A percentile compares a stretch with the other conserved stretches of the same genome.
Conservation (phyloP, 2,329 filamentous ascomycete species). For the Didymosphaeria variabile region DNA sequence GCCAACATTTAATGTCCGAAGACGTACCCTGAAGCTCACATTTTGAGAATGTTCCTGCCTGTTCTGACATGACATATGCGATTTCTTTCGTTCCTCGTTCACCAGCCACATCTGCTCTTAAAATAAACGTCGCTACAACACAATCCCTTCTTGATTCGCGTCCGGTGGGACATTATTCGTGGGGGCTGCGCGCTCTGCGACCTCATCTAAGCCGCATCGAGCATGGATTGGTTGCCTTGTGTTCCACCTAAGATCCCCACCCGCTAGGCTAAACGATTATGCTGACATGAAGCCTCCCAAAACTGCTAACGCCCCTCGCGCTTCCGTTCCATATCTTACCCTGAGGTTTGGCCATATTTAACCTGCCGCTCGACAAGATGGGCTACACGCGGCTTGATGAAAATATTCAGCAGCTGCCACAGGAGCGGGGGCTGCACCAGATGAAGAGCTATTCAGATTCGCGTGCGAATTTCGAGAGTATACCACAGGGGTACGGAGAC, state of each 20-base stretch:
- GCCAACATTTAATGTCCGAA: background rate
- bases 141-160: background rate
- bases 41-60: background rate
- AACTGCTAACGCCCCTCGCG: background rate
- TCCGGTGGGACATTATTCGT: background rate
- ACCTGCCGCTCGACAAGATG: slow-evolving; percentile 2
- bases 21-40: background rate
- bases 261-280: background rate
- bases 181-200: background rate
- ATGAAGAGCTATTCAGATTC: slow-evolving; percentile 6
- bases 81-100: slow-evolving; percentile 1
- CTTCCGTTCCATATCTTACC: background rate
- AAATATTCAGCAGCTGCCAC: background rate
- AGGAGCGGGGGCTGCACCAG: slow-evolving; percentile 4
- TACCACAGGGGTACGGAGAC: background rate
- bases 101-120: background rate
- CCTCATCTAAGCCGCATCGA: background rate
- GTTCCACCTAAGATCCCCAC: slow-evolving; percentile 6
- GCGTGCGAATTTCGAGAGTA: background rate
- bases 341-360: background rate
- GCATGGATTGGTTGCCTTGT: slow-evolving; percentile 10
- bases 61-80: background rate
- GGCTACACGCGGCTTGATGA: slow-evolving; percentile 2
- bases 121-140: background rate
- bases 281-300: background rate